phyloP scores from a whole-genome alignment of 495 filamentous ascomycete species.

The Darksidea phi region DNA sequence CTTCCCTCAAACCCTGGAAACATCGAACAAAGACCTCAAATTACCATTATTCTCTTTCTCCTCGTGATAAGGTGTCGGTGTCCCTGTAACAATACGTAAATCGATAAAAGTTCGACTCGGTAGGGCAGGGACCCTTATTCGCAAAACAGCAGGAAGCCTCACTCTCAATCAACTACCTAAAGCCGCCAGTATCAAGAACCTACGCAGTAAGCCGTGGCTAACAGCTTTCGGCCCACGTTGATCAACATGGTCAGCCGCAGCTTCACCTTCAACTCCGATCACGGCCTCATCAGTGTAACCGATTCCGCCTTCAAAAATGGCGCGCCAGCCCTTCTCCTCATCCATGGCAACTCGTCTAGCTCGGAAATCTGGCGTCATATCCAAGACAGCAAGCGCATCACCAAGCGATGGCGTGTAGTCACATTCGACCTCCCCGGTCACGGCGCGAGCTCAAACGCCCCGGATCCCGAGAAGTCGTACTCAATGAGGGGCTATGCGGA shows the following conservation, averaged over 20 bases:
- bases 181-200: too few species aligned
- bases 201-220: too few species aligned
- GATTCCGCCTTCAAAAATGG: constrained; percentile 17
- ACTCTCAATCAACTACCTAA: too few species aligned
- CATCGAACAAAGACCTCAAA: too few species aligned
- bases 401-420: constrained; percentile 16
- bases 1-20: too few species aligned
- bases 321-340: constrained; percentile 30
- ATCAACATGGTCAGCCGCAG: constrained; percentile 5
- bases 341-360: constrained; percentile 36
- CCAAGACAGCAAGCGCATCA: constrained; percentile 3
- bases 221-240: too few species aligned
- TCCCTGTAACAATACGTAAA: too few species aligned
- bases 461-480: constrained; percentile 24
- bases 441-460: constrained; percentile 28
- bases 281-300: constrained; percentile 20
- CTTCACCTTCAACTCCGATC: constrained; percentile 8
- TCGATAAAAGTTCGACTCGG: too few species aligned
- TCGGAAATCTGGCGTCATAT: constrained; percentile 29
- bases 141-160: too few species aligned
- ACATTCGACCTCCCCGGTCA: constrained; percentile 38
- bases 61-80: too few species aligned
- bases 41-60: too few species aligned
- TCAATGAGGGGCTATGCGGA: constrained; percentile 29
- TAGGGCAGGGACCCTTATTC: too few species aligned